Conservation (phyloP, 2,329 filamentous ascomycete genomes). For the Teratosphaeria epicoccoides region DNA sequence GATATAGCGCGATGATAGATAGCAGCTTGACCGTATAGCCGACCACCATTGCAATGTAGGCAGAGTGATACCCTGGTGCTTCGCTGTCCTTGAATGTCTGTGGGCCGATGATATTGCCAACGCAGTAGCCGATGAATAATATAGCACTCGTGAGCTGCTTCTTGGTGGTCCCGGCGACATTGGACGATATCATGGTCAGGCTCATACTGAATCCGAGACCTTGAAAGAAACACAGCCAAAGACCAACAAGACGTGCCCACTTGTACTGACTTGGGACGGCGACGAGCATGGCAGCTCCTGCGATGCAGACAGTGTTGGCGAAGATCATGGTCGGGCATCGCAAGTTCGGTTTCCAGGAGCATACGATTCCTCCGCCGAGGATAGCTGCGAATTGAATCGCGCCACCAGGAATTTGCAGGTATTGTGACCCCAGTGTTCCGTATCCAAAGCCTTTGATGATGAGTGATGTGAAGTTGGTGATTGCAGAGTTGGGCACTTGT, state of each 20-base stretch:
- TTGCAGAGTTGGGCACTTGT: constrained; percentile 42
- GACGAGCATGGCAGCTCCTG: constrained; percentile 43
- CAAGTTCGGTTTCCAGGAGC: constrained; percentile 42
- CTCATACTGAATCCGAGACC: constrained; percentile 44
- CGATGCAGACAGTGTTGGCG: constrained; percentile 46
- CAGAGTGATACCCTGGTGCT: constrained; percentile 39
- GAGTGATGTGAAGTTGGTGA: constrained; percentile 32
- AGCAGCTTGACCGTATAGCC: constrained; percentile 45
- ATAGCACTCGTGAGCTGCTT: constrained; percentile 43
- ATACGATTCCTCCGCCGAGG: constrained; percentile 41
- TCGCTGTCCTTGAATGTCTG: constrained; percentile 43
- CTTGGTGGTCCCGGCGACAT: constrained; percentile 46
- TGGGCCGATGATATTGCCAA: constrained; percentile 39
- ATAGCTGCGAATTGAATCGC: constrained; percentile 47
- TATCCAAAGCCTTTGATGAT: constrained; percentile 39
- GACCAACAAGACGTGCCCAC: constrained; percentile 47
- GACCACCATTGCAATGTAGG: constrained; percentile 46
- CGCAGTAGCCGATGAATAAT: constrained; percentile 44
- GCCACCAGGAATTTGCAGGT: constrained; percentile 49
- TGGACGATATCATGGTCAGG: constrained; percentile 44
- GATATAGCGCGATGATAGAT: constrained; percentile 41
- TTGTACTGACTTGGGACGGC: constrained; percentile 41
- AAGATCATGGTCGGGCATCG: constrained; percentile 47
- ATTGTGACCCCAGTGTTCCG: constrained; percentile 42
- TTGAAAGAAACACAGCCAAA: constrained; percentile 49